phyloP scores from a whole-genome alignment of 164 flowering plant species.

The Liquidambar formosana region DNA sequence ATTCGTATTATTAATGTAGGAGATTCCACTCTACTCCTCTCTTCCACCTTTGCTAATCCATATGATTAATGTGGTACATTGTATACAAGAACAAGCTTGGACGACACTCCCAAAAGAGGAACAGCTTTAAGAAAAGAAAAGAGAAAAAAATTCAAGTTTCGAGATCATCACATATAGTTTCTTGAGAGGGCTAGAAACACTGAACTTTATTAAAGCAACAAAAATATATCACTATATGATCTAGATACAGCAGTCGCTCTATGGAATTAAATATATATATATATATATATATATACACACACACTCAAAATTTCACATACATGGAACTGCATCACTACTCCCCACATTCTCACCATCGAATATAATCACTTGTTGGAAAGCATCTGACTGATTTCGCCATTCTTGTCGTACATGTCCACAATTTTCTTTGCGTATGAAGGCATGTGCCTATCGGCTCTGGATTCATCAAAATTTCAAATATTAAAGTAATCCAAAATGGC shows the following conservation, averaged over 20 bases:
- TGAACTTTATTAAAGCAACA: neutral
- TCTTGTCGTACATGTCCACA: slow-evolving; percentile 81
- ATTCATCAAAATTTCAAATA: slow-evolving; percentile 8
- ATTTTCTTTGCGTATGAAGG: slow-evolving; percentile 90
- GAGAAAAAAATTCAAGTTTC: neutral
- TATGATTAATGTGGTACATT: too few species aligned
- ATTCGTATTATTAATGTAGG: too few species aligned
- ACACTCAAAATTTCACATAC: slow-evolving; percentile 11
- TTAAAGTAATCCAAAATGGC: neutral
- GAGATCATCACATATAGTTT: neutral
- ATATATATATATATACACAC: too few species aligned
- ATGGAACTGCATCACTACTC: neutral
- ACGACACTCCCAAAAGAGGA: neutral
- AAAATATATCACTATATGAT: neutral
- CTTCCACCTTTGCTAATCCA: too few species aligned
- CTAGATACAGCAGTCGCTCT: neutral
- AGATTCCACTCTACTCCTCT: too few species aligned
- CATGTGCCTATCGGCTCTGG: slow-evolving; percentile 83
- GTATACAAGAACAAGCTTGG: neutral
- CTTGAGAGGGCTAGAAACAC: neutral
- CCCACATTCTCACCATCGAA: neutral
- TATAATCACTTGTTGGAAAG: slow-evolving; percentile 42
- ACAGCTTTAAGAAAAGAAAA: neutral
- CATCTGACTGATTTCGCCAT: slow-evolving; percentile 83
- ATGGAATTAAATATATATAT: neutral